Evolutionary conservation across 805 yeast species (phyloP).

Genomic region (Starmerella stigmatis): DNA sequence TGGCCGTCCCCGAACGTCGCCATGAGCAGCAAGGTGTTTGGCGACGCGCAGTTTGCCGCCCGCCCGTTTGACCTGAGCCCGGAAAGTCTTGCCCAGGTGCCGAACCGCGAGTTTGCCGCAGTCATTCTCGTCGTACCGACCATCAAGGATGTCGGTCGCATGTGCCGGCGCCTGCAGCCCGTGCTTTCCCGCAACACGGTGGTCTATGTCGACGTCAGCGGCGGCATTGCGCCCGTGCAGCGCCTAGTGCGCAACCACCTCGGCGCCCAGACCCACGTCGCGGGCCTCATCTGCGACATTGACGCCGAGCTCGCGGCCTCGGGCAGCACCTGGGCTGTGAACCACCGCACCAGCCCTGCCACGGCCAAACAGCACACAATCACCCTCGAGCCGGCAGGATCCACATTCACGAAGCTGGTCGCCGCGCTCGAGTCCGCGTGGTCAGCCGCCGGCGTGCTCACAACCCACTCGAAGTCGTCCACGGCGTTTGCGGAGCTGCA

Average conservation of each 20-base stretch:
- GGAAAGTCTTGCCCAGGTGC: slow-evolving; percentile 8
- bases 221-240: slow-evolving; percentile 25
- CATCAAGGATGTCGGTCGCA: slow-evolving; percentile 25
- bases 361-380: slow-evolving; percentile 1
- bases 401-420: slow-evolving; percentile 3
- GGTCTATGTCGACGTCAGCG: slow-evolving; percentile 24
- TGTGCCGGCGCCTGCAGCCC: slow-evolving; percentile 24
- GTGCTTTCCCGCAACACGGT: slow-evolving; percentile 20
- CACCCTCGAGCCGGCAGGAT: slow-evolving; percentile 20
- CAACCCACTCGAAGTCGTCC: slow-evolving; percentile 36
- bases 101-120: slow-evolving; percentile 13
- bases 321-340: slow-evolving; percentile 12
- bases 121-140: slow-evolving; percentile 24
- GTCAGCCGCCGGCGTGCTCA: slow-evolving; percentile 14
- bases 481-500: slow-evolving; percentile 45
- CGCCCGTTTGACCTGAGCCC: slow-evolving; percentile 21
- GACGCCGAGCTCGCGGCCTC: slow-evolving; percentile 19
- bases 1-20: slow-evolving; percentile 24
- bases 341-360: slow-evolving; percentile 13
- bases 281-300: slow-evolving; percentile 24
- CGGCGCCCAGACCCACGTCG: slow-evolving; percentile 16
- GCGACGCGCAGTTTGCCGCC: slow-evolving; percentile 13
- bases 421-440: slow-evolving; percentile 19
- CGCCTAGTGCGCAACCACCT: slow-evolving; percentile 21
- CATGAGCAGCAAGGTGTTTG: slow-evolving; percentile 21